Base-by-base conservation (phyloP, 257 asterid genomes). In the Plantago elongata region DNA sequence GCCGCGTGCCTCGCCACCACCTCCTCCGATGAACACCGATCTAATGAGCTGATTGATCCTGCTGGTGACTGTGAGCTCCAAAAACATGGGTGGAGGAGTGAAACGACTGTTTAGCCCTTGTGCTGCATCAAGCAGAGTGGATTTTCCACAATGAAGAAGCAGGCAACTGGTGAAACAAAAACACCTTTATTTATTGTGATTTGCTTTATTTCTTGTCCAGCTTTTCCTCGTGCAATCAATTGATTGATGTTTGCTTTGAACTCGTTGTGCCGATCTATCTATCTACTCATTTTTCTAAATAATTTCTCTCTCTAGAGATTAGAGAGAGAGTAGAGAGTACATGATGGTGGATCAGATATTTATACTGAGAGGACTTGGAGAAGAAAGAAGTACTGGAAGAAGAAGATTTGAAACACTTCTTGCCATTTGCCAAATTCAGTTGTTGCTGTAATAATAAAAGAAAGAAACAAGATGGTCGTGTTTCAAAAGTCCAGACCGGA, bases 281-380 rank as follows among this genome's bases (percentile, higher is more conserved):
- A 27, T 30, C 38, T 18, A 65, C 50, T 49, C 40, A 34, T 34
- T 10, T 15, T 48, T 1, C 40, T 62, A 51, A 15, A 65, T 48
- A 15, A 65, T 48, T 51, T 83, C 76, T 78, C 86, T 75, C 79
- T 74, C 70, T 76, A 69, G 63, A 64, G 37, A 38, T 54, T 51
- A 69, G 74, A 74, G 71, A 57, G 65, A 57, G 65, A n/a, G 60
- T 65, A 51, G 40, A 34, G 40, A 34, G 40, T 34, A 5, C 40
- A 34, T 34, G 40, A 0, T 34, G 40, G 40, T 34, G 40, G 40
- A 34, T 34, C 4, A 54, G 45, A 30, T 9, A 13, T 3, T 12
- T 43, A 51, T 60, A 64, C 74, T 54, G 67, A 42, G 50, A 51
- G 45, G 51, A 22, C 27, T 22, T 22, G 27, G 27, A 22, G 27